phyloP scores from a whole-genome alignment of 1,139 yeast genomes.

The Spencermartinsiella ligniputridi region DNA sequence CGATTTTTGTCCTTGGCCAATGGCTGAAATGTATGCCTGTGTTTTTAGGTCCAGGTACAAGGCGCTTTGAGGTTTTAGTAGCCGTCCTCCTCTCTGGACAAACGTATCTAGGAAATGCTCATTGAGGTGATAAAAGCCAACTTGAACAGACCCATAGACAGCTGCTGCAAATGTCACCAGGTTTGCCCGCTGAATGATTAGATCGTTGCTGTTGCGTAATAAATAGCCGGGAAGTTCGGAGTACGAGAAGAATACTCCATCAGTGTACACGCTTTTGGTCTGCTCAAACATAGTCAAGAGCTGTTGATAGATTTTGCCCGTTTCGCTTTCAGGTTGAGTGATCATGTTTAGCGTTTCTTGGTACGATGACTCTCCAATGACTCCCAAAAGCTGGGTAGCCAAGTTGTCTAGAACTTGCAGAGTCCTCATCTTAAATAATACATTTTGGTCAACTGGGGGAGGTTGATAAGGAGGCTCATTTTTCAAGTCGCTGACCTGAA shows the following conservation, averaged over 20 bases:
- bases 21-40: constrained; percentile 87
- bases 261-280: constrained; percentile 28
- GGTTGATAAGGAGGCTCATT: background rate
- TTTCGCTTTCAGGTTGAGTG: constrained; percentile 64
- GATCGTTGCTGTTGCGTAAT: constrained; percentile 9
- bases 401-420: constrained; percentile 71
- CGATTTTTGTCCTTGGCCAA: constrained; percentile 67
- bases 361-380: constrained; percentile 65
- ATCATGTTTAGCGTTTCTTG: constrained; percentile 70
- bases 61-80: constrained; percentile 75
- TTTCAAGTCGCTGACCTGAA: background rate
- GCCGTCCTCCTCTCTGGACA: constrained; percentile 45
- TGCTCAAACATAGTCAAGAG: constrained; percentile 73
- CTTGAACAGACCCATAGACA: constrained; percentile 74
- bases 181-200: constrained; percentile 60
- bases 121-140: constrained; percentile 82
- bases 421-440: constrained; percentile 45
- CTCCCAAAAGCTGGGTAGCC: constrained; percentile 66
- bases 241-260: constrained; percentile 26
- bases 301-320: constrained; percentile 71
- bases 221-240: constrained; percentile 14
- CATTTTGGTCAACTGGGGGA: constrained; percentile 2
- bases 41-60: constrained; percentile 84
- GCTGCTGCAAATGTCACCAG: constrained; percentile 84
- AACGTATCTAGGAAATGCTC: constrained; percentile 81